Evolutionary conservation across 441 rosid species (phyloP).

Genomic region (Pelargonium myrrhifolium): DNA sequence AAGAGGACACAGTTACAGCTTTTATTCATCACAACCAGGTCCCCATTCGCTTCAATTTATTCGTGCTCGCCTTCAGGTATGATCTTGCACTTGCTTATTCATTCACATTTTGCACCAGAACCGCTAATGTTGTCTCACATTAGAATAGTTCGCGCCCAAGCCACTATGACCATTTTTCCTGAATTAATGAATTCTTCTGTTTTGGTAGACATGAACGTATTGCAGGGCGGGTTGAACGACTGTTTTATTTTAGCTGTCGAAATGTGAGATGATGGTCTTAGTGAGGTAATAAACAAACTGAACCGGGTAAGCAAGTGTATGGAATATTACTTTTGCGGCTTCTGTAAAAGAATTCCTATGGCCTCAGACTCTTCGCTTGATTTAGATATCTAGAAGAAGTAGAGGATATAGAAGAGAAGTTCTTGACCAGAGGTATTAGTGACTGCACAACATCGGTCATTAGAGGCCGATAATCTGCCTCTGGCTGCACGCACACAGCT

Average conservation of each 20-base stretch:
- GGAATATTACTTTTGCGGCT: not conserved
- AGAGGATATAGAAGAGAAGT: constrained; percentile 30
- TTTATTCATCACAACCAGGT: not conserved
- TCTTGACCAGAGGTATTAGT: constrained; percentile 65
- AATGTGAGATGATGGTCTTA: not conserved
- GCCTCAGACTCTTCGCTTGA: constrained; percentile 25
- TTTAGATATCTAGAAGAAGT: constrained; percentile 33
- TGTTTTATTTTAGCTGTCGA: not conserved
- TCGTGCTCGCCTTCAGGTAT: not conserved
- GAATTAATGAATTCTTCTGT: not conserved
- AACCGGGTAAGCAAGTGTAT: not conserved
- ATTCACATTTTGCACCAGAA: not conserved
- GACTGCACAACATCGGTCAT: constrained; percentile 92
- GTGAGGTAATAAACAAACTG: not conserved
- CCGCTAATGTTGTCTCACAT: not conserved
- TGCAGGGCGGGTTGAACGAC: not conserved
- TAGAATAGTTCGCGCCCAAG: not conserved
- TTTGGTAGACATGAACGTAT: not conserved
- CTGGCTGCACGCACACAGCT: constrained; percentile 80
- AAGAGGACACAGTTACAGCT: not conserved
- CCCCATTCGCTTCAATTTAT: not conserved
- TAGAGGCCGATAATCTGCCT: constrained; percentile 85
- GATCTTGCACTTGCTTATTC: not conserved
- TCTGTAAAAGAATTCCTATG: constrained; percentile 8
- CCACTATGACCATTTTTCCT: not conserved